Percentiles rank a stretch among this genome's conserved stretches.
Evolutionary conservation across 495 filamentous ascomycete species (phyloP).

Genomic region (Hypoxylon intermedium): DNA sequence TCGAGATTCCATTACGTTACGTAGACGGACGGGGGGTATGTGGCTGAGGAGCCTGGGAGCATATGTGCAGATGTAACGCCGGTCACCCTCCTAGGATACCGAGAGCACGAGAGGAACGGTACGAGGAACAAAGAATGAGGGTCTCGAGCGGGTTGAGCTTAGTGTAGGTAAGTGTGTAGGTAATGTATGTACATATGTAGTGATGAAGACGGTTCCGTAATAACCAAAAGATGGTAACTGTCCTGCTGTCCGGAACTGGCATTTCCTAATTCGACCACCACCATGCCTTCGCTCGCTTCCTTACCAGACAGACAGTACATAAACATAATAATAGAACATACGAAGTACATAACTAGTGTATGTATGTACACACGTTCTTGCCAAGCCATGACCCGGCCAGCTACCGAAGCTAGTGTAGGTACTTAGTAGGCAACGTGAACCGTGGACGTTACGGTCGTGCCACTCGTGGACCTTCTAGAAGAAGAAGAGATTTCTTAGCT

Average conservation of each 20-base stretch:
- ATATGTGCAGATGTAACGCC: neutral
- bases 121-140: neutral
- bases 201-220: constrained; percentile 19
- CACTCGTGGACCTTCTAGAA: constrained; percentile 35
- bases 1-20: constrained; percentile 37
- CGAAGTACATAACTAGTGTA: too few relatives aligned
- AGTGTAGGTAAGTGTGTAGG: neutral
- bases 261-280: constrained; percentile 14
- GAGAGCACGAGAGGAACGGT: neutral
- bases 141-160: constrained; percentile 17
- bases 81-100: constrained; percentile 31
- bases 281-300: too few relatives aligned
- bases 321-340: neutral
- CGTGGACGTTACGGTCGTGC: constrained; percentile 25
- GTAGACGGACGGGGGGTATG: constrained; percentile 16
- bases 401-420: constrained; percentile 38
- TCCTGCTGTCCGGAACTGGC: neutral
- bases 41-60: constrained; percentile 4
- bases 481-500: constrained; percentile 39
- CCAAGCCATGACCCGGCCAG: constrained; percentile 27
- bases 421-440: constrained; percentile 4
- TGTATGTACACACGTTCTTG: too few relatives aligned
- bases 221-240: constrained; percentile 8
- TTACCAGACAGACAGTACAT: neutral
- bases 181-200: too few relatives aligned